Conservation (phyloP, 139 green algal species). For the Haematococcus lacustris region DNA sequence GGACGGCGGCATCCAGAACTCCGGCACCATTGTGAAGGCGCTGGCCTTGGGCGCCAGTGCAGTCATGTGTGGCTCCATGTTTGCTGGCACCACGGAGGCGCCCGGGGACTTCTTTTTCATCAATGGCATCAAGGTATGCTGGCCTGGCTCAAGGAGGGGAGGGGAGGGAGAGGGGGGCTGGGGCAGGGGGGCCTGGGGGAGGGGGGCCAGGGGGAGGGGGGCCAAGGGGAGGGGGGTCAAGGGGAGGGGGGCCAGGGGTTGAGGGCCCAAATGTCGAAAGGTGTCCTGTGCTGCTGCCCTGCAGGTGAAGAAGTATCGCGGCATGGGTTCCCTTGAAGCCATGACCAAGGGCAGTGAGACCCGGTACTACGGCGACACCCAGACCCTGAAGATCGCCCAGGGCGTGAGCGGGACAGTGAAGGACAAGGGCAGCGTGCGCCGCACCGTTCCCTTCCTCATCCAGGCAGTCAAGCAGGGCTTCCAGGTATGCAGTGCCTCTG, state of each 20-base stretch:
- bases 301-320: slow-evolving; percentile 74
- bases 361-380: slow-evolving; percentile 87
- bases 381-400: slow-evolving; percentile 93
- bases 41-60: slow-evolving; percentile 87
- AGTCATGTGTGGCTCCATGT: slow-evolving; percentile 95
- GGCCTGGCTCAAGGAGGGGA: too few species aligned
- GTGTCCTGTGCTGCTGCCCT: not conserved
- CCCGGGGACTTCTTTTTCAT: slow-evolving; percentile 75
- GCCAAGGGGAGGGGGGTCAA: too few species aligned
- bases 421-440: slow-evolving; percentile 84
- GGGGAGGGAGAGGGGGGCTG: too few species aligned
- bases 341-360: slow-evolving; percentile 92
- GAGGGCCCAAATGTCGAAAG: too few species aligned
- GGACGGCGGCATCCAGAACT: slow-evolving; percentile 95
- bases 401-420: slow-evolving; percentile 89
- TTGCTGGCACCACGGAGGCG: slow-evolving; percentile 90
- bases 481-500: too few species aligned
- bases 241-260: too few species aligned
- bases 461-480: slow-evolving; percentile 15
- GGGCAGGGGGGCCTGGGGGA: too few species aligned
- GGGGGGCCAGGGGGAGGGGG: too few species aligned
- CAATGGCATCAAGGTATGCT: slow-evolving; percentile 91
- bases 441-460: slow-evolving; percentile 60
- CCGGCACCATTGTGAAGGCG: slow-evolving; percentile 92
- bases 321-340: slow-evolving; percentile 93